These are phyloP conservation scores for Panicum hallii DNA, from an alignment of 202 grass and related monocot genomes.

Conservation along the genomic window DNA sequence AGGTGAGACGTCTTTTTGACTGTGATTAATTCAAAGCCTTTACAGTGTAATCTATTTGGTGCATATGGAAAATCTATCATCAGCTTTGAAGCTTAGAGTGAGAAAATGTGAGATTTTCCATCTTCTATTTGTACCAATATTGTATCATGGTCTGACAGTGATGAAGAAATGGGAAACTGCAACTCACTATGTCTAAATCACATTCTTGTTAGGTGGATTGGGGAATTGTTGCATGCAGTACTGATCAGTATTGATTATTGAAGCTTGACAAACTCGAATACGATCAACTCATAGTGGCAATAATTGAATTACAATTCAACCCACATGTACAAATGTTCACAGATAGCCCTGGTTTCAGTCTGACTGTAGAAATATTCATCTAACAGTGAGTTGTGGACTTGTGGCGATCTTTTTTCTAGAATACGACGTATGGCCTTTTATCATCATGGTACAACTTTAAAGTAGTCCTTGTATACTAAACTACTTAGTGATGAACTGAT, in stretches of 20 bases:
- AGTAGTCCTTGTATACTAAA: neutral
- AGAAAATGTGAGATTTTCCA: neutral
- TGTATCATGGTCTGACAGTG: neutral
- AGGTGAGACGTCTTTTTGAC: neutral
- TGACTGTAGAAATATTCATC: neutral
- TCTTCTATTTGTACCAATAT: neutral
- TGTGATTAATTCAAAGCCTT: neutral
- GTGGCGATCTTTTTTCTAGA: neutral
- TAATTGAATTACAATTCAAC: constrained; percentile 3
- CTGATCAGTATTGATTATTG: neutral
- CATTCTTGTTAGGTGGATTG: neutral
- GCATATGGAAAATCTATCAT: neutral
- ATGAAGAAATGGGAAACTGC: neutral
- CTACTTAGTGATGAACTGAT: neutral
- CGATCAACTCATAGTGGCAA: neutral
- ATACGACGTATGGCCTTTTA: neutral
- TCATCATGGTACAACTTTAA: neutral
- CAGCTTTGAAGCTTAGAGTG: neutral
- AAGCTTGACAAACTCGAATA: constrained; percentile 13
- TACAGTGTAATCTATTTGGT: neutral
- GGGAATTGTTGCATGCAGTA: neutral
- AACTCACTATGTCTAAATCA: neutral
- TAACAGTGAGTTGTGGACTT: neutral
- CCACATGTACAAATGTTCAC: neutral
- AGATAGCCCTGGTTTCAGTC: neutral